These are phyloP conservation scores for Actinomortierella wolfii DNA, from an alignment of 371 early-diverging fungal genomes.

Conservation along the genomic window DNA sequence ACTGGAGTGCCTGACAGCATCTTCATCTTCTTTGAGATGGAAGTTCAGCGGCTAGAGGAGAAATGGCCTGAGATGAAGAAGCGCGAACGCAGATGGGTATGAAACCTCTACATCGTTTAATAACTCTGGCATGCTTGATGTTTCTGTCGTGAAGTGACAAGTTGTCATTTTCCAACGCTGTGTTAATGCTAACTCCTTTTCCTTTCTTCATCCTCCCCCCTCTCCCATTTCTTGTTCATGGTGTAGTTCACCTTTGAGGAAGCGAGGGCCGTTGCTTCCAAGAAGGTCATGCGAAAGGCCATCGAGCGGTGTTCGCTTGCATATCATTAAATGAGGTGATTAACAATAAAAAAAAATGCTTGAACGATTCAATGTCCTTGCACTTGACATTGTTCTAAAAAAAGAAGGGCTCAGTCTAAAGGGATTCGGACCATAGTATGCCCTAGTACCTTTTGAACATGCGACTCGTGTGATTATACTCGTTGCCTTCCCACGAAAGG, in stretches of 20 bases:
- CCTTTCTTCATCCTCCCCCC: not conserved
- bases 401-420: too few species aligned
- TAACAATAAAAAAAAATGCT: too few species aligned
- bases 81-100: constrained; percentile 64
- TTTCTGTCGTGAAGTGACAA: too few species aligned
- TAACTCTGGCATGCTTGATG: too few species aligned
- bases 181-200: not conserved
- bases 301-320: constrained; percentile 52
- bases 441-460: too few species aligned
- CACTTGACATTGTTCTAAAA: too few species aligned
- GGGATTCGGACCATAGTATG: too few species aligned
- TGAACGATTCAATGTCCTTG: too few species aligned
- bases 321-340: too few species aligned
- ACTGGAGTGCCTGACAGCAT: constrained; percentile 53
- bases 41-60: constrained; percentile 53
- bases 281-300: constrained; percentile 61
- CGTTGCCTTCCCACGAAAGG: too few species aligned
- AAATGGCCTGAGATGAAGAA: constrained; percentile 61
- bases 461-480: too few species aligned
- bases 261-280: constrained; percentile 51
- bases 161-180: not conserved
- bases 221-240: not conserved
- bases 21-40: constrained; percentile 62
- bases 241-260: constrained; percentile 61
- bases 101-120: too few species aligned